Percentiles rank a stretch among this genome's conserved stretches.
Evolutionary conservation across 768 basidiomycete genomes (phyloP).

Genomic region (Phlebiopsis flavidoalba): DNA sequence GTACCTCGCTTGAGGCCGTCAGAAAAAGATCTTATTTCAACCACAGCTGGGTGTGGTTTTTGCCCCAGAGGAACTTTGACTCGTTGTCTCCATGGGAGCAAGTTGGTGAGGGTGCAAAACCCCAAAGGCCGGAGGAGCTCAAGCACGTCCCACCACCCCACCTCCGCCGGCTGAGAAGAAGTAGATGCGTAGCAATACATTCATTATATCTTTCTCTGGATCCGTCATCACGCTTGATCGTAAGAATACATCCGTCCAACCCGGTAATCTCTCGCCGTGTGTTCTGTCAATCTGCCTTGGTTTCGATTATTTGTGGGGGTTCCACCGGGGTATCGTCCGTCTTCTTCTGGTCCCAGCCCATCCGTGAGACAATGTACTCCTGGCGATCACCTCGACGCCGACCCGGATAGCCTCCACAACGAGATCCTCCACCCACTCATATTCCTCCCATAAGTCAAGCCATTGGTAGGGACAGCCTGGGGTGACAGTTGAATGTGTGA

Average conservation of each 20-base stretch:
- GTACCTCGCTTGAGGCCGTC: slow-evolving; percentile 13
- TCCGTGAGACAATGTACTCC: slow-evolving; percentile 80
- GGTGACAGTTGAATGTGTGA: slow-evolving; percentile 73
- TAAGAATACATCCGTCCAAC: neutral
- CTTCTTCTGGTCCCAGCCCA: slow-evolving; percentile 62
- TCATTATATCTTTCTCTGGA: slow-evolving; percentile 5
- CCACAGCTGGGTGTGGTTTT: neutral
- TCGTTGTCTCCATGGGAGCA: slow-evolving; percentile 95
- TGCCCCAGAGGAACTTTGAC: slow-evolving; percentile 90
- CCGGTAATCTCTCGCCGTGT: neutral
- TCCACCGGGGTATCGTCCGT: slow-evolving; percentile 10
- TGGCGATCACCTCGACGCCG: slow-evolving; percentile 87
- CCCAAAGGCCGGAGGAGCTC: slow-evolving; percentile 60
- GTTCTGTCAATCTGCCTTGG: slow-evolving; percentile 7
- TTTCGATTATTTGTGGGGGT: neutral
- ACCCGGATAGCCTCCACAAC: slow-evolving; percentile 83
- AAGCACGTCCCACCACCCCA: slow-evolving; percentile 75
- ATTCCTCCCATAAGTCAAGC: slow-evolving; percentile 86
- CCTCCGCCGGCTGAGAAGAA: slow-evolving; percentile 73
- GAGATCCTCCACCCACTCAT: slow-evolving; percentile 95
- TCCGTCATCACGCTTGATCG: neutral
- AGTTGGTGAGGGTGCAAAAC: slow-evolving; percentile 61
- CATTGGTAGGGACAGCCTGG: slow-evolving; percentile 84
- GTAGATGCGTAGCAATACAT: slow-evolving; percentile 44
- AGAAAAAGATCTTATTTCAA: neutral